These are phyloP conservation scores for Rhinocladiella similis DNA, from an alignment of 2,329 filamentous ascomycete genomes.

Conservation along the genomic window DNA sequence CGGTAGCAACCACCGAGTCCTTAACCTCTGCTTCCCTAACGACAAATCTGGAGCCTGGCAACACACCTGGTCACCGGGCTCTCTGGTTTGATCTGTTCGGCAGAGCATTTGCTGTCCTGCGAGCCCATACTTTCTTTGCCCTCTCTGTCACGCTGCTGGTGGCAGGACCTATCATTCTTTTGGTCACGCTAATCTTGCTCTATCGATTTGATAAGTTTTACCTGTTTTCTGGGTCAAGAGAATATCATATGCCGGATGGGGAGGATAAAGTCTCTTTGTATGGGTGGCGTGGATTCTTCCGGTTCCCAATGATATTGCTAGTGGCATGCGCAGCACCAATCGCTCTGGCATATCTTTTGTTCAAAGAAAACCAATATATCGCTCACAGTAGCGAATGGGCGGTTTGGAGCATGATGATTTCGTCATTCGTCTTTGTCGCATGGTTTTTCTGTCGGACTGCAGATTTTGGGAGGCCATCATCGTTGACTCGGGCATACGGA, in stretches of 20 bases:
- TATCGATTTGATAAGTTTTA: slow-evolving; percentile 80
- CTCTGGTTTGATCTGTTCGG: slow-evolving; percentile 97
- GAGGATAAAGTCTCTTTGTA: slow-evolving; percentile 64
- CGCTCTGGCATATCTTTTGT: slow-evolving; percentile 71
- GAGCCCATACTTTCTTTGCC: slow-evolving; percentile 80
- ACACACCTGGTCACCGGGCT: slow-evolving; percentile 46
- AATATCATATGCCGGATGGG: slow-evolving; percentile 60
- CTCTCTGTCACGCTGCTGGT: slow-evolving; percentile 82
- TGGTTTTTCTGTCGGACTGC: slow-evolving; percentile 82
- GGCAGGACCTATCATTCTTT: slow-evolving; percentile 71
- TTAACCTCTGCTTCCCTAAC: slow-evolving; percentile 64
- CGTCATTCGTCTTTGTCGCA: slow-evolving; percentile 74
- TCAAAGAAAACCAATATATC: slow-evolving; percentile 84
- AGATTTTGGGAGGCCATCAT: slow-evolving; percentile 78
- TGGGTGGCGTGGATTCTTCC: slow-evolving; percentile 79
- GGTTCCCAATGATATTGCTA: slow-evolving; percentile 74
- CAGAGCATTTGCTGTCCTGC: slow-evolving; percentile 72
- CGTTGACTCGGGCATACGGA: slow-evolving; percentile 77
- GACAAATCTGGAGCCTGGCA: slow-evolving; percentile 16
- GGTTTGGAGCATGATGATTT: slow-evolving; percentile 85
- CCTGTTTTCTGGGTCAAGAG: slow-evolving; percentile 69
- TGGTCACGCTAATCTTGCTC: slow-evolving; percentile 68
- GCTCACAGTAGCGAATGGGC: slow-evolving; percentile 87
- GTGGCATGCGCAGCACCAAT: slow-evolving; percentile 69
- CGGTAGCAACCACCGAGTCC: slow-evolving; percentile 70